These are phyloP conservation scores for Syzygium jambos DNA, from an alignment of 345 rosid genomes.

Conservation along the genomic window DNA sequence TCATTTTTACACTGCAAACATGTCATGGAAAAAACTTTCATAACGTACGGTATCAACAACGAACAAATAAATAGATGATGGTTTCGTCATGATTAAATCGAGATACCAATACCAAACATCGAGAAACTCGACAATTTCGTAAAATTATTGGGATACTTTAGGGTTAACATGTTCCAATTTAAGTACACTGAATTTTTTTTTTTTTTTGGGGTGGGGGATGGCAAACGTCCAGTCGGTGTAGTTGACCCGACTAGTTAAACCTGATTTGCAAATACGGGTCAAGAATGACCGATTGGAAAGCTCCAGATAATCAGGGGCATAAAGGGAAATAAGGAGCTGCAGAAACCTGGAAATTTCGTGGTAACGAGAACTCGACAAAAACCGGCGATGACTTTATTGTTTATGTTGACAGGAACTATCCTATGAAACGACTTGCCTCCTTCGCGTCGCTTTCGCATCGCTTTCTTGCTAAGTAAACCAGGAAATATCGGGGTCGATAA, in stretches of 20 bases:
- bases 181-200: not conserved
- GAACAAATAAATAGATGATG: too few species aligned
- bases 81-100: too few species aligned
- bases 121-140: not conserved
- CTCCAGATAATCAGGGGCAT: not conserved
- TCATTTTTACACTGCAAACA: not conserved
- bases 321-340: not conserved
- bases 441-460: not conserved
- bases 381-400: not conserved
- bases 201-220: too few species aligned
- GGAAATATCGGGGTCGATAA: not conserved
- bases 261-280: not conserved
- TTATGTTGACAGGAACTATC: accelerated
- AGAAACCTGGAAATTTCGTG: not conserved
- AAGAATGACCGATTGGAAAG: not conserved
- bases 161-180: not conserved
- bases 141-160: not conserved
- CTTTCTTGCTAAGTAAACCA: not conserved
- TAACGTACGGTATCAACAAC: not conserved
- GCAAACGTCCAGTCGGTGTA: too few species aligned
- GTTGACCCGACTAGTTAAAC: not conserved
- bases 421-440: not conserved
- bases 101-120: not conserved
- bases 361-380: not conserved
- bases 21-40: too few species aligned